Percentiles rank a stretch among this genome's conserved stretches.
These are phyloP conservation scores for Xylaria sp. DNA, from an alignment of 2,329 filamentous ascomycete species.

Conservation along the genomic window DNA sequence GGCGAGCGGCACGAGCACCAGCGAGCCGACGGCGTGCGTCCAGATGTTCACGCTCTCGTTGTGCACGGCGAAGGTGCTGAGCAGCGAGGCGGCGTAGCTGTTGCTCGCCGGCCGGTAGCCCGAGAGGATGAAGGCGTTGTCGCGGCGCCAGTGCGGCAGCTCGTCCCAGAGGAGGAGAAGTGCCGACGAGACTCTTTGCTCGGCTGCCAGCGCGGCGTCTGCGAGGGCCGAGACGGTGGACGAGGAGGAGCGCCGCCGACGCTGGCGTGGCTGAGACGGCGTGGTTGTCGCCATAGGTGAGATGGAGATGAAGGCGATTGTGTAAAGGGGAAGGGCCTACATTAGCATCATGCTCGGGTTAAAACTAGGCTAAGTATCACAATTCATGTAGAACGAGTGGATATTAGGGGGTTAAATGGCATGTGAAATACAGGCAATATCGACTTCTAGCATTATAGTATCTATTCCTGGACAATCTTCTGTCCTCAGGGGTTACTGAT, in stretches of 20 bases:
- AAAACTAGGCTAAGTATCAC: background rate
- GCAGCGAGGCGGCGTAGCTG: constrained; percentile 62
- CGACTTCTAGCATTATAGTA: background rate
- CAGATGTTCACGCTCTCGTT: constrained; percentile 73
- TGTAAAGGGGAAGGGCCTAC: background rate
- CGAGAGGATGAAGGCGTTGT: constrained; percentile 66
- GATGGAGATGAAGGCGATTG: background rate
- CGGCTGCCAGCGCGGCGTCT: constrained; percentile 46
- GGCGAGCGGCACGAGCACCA: constrained; percentile 63
- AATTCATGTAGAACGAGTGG: background rate
- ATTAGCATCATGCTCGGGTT: background rate
- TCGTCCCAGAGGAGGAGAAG: constrained; percentile 68
- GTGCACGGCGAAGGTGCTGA: constrained; percentile 60
- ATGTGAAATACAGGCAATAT: constrained; percentile 4
- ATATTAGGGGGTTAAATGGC: background rate
- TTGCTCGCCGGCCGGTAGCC: constrained; percentile 65
- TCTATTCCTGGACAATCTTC: background rate
- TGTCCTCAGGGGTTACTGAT: background rate
- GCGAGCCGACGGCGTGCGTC: constrained; percentile 72
- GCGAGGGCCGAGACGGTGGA: constrained; percentile 45
- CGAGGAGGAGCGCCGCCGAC: constrained; percentile 47
- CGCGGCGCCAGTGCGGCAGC: constrained; percentile 68
- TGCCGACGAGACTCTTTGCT: constrained; percentile 55
- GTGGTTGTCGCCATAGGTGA: constrained; percentile 24
- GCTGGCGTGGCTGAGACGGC: constrained; percentile 44